phyloP scores from a whole-genome alignment of 164 flowering plant species.

The Nelumbo lutea region DNA sequence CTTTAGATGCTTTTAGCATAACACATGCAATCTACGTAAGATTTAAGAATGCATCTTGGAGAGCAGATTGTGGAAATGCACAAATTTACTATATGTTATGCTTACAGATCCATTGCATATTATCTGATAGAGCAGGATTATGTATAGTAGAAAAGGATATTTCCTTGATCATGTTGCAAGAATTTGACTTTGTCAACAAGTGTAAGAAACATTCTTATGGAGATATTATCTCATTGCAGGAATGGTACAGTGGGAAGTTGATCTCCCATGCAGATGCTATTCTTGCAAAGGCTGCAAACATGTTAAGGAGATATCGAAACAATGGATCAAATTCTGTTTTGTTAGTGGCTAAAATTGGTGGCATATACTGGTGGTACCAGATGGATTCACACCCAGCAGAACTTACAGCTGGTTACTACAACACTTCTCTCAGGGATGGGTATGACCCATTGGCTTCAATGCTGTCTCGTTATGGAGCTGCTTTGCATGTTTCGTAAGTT shows the following conservation, averaged over 20 bases:
- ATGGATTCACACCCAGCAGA: slow-evolving; percentile 56
- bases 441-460: slow-evolving; percentile 47
- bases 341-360: slow-evolving; percentile 53
- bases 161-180: not conserved
- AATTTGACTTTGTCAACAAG: not conserved
- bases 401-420: slow-evolving; percentile 60
- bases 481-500: slow-evolving; percentile 50
- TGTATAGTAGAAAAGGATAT: not conserved
- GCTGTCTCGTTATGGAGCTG: slow-evolving; percentile 58
- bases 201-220: not conserved
- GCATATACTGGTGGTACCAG: slow-evolving; percentile 53
- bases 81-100: too few species aligned
- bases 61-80: too few species aligned
- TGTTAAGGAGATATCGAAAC: slow-evolving; percentile 38
- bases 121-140: not conserved
- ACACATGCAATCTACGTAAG: too few species aligned
- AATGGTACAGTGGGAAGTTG: slow-evolving; percentile 61
- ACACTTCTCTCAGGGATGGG: slow-evolving; percentile 49
- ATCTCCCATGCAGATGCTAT: slow-evolving; percentile 53
- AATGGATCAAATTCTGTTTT: slow-evolving; percentile 25
- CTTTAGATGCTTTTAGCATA: too few species aligned
- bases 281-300: slow-evolving; percentile 42
- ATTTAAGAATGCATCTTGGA: too few species aligned
- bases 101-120: too few species aligned
- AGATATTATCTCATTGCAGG: slow-evolving; percentile 30